Evolutionary conservation across 2,329 filamentous ascomycete genomes (phyloP).

Genomic region (Xylariomycetidae sp.): DNA sequence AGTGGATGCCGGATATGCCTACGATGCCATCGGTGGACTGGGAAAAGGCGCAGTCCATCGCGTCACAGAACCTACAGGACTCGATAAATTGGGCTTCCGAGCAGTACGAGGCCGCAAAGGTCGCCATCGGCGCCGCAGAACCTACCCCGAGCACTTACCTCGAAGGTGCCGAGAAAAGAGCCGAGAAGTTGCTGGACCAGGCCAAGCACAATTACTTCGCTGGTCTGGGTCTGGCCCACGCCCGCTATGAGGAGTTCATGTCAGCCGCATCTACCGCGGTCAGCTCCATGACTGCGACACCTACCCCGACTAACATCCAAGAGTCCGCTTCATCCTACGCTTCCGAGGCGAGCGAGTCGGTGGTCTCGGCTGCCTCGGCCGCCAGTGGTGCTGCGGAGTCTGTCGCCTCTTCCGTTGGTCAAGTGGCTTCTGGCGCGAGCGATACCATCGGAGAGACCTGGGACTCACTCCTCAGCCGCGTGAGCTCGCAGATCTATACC

Average conservation of each 20-base stretch:
- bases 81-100: constrained; percentile 67
- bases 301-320: constrained; percentile 52
- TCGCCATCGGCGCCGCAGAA: constrained; percentile 58
- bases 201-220: constrained; percentile 69
- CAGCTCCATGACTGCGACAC: constrained; percentile 53
- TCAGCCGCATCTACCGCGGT: constrained; percentile 66
- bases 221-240: constrained; percentile 72
- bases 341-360: constrained; percentile 44
- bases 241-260: constrained; percentile 72
- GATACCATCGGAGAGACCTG: constrained; percentile 47
- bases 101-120: constrained; percentile 65
- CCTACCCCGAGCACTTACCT: constrained; percentile 50
- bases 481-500: constrained; percentile 68
- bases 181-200: constrained; percentile 56
- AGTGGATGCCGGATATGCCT: constrained; percentile 28
- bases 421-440: constrained; percentile 35
- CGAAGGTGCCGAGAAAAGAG: constrained; percentile 33
- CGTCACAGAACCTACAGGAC: constrained; percentile 64
- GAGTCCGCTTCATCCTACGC: constrained; percentile 41
- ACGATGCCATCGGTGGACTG: constrained; percentile 40
- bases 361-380: constrained; percentile 39
- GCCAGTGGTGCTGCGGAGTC: constrained; percentile 46
- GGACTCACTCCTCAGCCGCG: constrained; percentile 58
- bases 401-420: constrained; percentile 41
- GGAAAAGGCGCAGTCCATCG: constrained; percentile 56